These are phyloP conservation scores for Mycena rosella DNA, from an alignment of 768 basidiomycete genomes.

Conservation along the genomic window DNA sequence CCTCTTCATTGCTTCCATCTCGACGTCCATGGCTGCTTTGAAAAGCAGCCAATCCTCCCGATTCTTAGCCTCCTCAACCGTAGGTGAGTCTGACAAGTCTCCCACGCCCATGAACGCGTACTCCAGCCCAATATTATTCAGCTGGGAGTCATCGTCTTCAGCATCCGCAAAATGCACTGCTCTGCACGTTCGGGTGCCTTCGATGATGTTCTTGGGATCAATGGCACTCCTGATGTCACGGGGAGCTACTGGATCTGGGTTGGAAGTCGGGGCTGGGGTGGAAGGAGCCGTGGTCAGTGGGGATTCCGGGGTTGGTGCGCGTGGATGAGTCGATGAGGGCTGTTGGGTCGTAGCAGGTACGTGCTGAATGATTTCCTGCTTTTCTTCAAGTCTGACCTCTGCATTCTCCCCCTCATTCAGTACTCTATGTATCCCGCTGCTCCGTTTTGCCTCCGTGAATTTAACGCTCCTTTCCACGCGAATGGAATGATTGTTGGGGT, in stretches of 20 bases:
- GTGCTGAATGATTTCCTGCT: not conserved
- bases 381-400: not conserved
- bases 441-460: not conserved
- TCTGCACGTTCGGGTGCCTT: not conserved
- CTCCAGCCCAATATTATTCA: not conserved
- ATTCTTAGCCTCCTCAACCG: not conserved
- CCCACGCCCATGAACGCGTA: not conserved
- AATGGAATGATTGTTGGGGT: not conserved
- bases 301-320: not conserved
- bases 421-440: not conserved
- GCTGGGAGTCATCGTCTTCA: not conserved
- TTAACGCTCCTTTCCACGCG: not conserved
- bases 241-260: not conserved
- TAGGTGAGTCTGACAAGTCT: not conserved
- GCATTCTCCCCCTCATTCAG: constrained; percentile 9
- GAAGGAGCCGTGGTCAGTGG: not conserved
- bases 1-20: no score
- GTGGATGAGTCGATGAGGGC: not conserved
- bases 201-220: not conserved
- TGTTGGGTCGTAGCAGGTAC: not conserved
- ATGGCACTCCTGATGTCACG: not conserved
- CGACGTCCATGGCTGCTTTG: no score
- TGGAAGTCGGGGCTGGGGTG: not conserved
- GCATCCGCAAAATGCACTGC: not conserved
- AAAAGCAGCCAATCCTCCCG: no score